phyloP scores from a whole-genome alignment of 495 filamentous ascomycete genomes.

The Xylaria curta region DNA sequence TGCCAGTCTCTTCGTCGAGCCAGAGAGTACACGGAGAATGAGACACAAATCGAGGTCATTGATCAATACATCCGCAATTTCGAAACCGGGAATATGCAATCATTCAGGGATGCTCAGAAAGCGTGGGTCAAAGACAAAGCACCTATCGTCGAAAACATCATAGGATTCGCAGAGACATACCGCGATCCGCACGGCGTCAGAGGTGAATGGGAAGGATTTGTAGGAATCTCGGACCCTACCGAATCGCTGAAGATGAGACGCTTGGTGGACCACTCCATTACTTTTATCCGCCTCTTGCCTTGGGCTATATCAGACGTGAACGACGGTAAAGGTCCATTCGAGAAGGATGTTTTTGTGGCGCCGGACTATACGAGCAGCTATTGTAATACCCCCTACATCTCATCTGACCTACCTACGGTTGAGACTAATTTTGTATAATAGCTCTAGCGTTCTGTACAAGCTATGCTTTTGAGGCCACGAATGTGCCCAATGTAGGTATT shows the following conservation, averaged over 20 bases:
- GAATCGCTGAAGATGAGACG: constrained; percentile 71
- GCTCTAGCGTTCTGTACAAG: constrained; percentile 22
- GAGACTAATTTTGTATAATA: not conserved
- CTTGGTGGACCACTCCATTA: constrained; percentile 67
- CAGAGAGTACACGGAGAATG: not conserved
- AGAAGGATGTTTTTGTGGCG: constrained; percentile 74
- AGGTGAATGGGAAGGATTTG: not conserved
- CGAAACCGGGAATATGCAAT: not conserved
- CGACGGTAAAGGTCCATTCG: constrained; percentile 52
- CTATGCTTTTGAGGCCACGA: constrained; percentile 12
- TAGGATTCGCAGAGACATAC: not conserved
- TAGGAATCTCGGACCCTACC: constrained; percentile 63
- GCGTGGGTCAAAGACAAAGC: not conserved
- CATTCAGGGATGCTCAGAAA: not conserved
- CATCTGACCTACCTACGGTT: not conserved
- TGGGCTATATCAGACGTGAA: constrained; percentile 53
- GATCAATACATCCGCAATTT: not conserved
- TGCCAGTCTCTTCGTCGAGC: not conserved
- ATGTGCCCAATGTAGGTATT: constrained; percentile 19
- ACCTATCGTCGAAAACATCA: not conserved
- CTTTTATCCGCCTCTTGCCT: constrained; percentile 71
- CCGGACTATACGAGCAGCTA: constrained; percentile 76
- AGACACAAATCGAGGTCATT: not conserved
- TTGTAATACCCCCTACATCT: constrained; percentile 28
- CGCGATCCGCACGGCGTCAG: not conserved